Base-by-base conservation (phyloP, 768 basidiomycete genomes). In the Fomitopsis serialis region DNA sequence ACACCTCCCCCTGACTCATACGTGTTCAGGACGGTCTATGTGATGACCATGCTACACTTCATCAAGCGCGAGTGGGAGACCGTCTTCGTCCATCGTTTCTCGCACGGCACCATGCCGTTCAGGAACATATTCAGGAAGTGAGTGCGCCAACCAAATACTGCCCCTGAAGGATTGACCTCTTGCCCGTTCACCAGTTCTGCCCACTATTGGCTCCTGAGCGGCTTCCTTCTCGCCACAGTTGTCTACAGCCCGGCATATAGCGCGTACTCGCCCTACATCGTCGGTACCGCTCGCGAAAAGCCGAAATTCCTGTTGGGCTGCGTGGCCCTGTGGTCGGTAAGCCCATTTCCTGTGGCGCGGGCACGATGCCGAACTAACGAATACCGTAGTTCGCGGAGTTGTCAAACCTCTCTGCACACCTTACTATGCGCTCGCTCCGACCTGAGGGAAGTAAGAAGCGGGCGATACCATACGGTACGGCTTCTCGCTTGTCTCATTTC, bases 401-500 rank as follows among this genome's bases (percentile, higher is more conserved):
- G 15, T 93, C 90, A 19, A 99, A 99, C 72, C 68, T 95, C 25
- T 70, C 77, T 53, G 85, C 87, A 4, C 97, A 99, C 66, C 62
- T 94, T 53, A 91, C 81, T 13, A 78, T 98, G 19, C 87, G 92
- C 46, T 75, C 78, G 37, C 82, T 99, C 43, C 89, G 97, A 21
- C 92, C 96, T 0, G 73, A 79, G 22, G 92, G 90, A 15, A 79
- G 85, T 6, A 84, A 81, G 54, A 80, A 77, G 52, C 87, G 96
- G 45, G 85, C 79, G n/a, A 87, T 97, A 60, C 97, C 97, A 0
- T 71, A 75, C n/a, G 96, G 97, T 96, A 93, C 59, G 95, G 94
- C 6, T 99, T 98, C 72, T 75, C 82, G 50, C 70, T 81, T n/a
- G 79, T 95, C 37, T 88, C 91, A 6, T 89, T 81, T 74, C 92